Evolutionary conservation across 208 protist genomes (phyloP).

Genomic region (Leishmania lainsoni): DNA sequence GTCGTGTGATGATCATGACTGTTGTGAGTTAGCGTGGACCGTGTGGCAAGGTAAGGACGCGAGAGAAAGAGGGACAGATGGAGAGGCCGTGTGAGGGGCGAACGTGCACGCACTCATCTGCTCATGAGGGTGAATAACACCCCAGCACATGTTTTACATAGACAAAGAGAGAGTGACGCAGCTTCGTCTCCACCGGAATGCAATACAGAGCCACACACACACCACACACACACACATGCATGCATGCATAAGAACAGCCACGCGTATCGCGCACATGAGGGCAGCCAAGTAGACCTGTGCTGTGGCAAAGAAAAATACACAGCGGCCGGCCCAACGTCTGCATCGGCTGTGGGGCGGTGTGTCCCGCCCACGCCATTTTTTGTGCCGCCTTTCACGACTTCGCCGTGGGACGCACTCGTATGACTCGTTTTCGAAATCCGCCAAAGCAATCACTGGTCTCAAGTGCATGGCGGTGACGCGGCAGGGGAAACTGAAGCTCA

Average conservation of each 20-base stretch:
- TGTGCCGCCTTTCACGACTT: not conserved
- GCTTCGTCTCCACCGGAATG: not conserved
- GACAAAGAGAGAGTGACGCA: not conserved
- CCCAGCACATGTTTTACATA: slow-evolving; percentile 1
- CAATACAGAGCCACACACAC: not conserved
- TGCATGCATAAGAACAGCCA: not conserved
- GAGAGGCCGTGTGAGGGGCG: not conserved
- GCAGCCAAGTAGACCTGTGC: not conserved
- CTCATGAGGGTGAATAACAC: not conserved
- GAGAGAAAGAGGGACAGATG: not conserved
- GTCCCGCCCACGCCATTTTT: not conserved
- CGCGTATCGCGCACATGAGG: not conserved
- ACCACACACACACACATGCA: not conserved
- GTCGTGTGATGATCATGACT: not conserved
- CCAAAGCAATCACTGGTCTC: not conserved
- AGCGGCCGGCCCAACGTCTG: not conserved
- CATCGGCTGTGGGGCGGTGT: not conserved
- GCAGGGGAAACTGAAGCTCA: not conserved
- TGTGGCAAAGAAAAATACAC: not conserved
- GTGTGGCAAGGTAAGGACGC: no score
- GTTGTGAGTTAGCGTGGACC: not conserved
- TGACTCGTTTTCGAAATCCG: not conserved
- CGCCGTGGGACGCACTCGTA: not conserved
- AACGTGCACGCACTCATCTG: not conserved
- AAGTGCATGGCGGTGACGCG: not conserved